Conservation (phyloP, 345 rosid genomes). For the Noccaea caerulescens region DNA sequence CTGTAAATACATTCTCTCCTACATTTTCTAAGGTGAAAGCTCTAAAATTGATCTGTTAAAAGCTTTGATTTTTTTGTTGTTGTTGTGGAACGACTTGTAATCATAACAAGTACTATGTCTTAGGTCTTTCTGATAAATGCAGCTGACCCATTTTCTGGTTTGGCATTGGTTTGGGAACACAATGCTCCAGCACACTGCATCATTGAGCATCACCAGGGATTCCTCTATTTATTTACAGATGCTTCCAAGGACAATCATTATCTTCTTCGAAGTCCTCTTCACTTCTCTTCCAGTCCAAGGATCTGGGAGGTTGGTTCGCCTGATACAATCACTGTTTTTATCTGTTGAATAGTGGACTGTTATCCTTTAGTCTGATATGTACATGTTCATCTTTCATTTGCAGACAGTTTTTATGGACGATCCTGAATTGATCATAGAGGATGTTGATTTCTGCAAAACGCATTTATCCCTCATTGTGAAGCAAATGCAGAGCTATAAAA, state of each 20-base stretch:
- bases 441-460: slow-evolving; percentile 87
- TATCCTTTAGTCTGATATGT: not conserved
- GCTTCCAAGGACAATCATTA: slow-evolving; percentile 77
- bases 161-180: slow-evolving; percentile 84
- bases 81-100: slow-evolving; percentile 14
- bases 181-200: slow-evolving; percentile 80
- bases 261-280: slow-evolving; percentile 68
- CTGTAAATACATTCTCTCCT: slow-evolving; percentile 71
- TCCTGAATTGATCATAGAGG: slow-evolving; percentile 63
- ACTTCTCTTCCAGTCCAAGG: slow-evolving; percentile 55
- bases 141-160: slow-evolving; percentile 83
- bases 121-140: slow-evolving; percentile 96
- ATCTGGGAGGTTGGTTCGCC: slow-evolving; percentile 78
- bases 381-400: slow-evolving; percentile 23
- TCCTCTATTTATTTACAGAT: slow-evolving; percentile 83
- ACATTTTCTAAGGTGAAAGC: slow-evolving; percentile 73
- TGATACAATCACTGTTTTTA: slow-evolving; percentile 8
- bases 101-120: slow-evolving; percentile 49
- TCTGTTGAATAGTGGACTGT: slow-evolving; percentile 14
- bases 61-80: not conserved
- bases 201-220: slow-evolving; percentile 89
- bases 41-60: not conserved
- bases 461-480: slow-evolving; percentile 65
- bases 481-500: slow-evolving; percentile 56
- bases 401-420: slow-evolving; percentile 68